Evolutionary conservation across 495 filamentous ascomycete species (phyloP).

Genomic region (Cenococcum geophilum): DNA sequence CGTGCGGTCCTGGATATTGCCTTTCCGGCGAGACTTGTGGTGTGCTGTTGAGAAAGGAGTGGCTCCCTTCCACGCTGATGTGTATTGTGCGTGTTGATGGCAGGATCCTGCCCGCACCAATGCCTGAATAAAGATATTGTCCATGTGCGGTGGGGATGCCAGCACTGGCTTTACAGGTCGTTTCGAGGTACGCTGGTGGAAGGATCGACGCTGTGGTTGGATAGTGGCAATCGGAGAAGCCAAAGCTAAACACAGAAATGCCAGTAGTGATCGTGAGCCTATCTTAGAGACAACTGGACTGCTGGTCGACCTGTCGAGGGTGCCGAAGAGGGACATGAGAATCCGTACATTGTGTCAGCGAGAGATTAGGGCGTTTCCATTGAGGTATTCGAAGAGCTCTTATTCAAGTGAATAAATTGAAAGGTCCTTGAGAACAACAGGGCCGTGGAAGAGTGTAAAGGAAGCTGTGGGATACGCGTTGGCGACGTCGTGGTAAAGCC

Average conservation of each 20-base stretch:
- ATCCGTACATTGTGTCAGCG: conserved; percentile 55
- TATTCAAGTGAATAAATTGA: neutral
- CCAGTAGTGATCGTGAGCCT: conserved; percentile 42
- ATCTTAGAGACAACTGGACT: conserved; percentile 46
- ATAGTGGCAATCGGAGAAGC: neutral
- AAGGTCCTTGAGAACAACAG: neutral
- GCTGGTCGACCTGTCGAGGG: conserved; percentile 46
- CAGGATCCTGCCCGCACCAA: conserved; percentile 60
- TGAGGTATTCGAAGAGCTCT: neutral
- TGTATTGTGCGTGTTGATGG: conserved; percentile 45
- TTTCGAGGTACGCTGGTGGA: neutral
- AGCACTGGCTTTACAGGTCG: conserved; percentile 4
- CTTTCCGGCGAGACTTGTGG: conserved; percentile 26
- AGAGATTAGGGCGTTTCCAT: conserved; percentile 4
- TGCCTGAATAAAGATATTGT: conserved; percentile 57
- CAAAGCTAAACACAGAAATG: conserved; percentile 38
- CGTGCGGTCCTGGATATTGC: neutral
- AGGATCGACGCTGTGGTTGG: conserved; percentile 4
- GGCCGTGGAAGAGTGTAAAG: neutral
- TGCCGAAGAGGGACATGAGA: conserved; percentile 60
- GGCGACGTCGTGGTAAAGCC: neutral
- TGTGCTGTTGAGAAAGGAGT: conserved; percentile 6
- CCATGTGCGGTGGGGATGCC: conserved; percentile 38
- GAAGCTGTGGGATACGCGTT: neutral
- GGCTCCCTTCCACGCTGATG: conserved; percentile 2